A percentile compares a stretch with the other conserved stretches of the same genome.
Evolutionary conservation across 495 filamentous ascomycete species (phyloP).

Genomic region (Podospora pseudoanserina): DNA sequence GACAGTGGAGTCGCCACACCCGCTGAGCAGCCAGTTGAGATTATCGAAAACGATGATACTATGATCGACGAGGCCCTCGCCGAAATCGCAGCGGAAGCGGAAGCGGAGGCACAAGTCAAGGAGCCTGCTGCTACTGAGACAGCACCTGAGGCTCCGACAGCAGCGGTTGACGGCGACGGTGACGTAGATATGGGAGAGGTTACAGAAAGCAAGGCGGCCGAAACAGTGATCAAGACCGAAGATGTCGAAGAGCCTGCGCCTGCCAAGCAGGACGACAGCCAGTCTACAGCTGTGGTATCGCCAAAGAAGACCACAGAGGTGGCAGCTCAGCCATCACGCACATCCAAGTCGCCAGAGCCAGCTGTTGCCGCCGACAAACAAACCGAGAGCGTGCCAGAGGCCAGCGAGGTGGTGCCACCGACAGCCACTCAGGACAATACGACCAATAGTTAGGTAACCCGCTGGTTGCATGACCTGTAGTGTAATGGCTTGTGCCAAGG

Average conservation of each 20-base stretch:
- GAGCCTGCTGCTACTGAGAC: slow-evolving; percentile 14
- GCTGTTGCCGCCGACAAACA: slow-evolving; percentile 11
- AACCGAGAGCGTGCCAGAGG: slow-evolving; percentile 5
- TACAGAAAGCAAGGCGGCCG: slow-evolving; percentile 19
- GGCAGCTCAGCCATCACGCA: slow-evolving; percentile 5
- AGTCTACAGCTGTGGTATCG: not conserved
- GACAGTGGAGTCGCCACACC: slow-evolving; percentile 56
- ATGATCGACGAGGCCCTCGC: slow-evolving; percentile 60
- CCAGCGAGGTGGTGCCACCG: not conserved
- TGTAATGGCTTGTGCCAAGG: not conserved
- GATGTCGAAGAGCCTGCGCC: slow-evolving; percentile 24
- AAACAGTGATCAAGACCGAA: slow-evolving; percentile 33
- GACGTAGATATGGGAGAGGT: slow-evolving; percentile 39
- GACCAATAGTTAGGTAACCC: not conserved
- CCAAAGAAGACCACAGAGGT: not conserved
- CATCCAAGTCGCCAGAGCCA: slow-evolving; percentile 11
- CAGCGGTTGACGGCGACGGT: slow-evolving; percentile 31
- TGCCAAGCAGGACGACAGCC: slow-evolving; percentile 4
- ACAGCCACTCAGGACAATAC: not conserved
- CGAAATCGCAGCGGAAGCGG: slow-evolving; percentile 10
- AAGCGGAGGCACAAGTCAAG: slow-evolving; percentile 10
- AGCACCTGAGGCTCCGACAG: not conserved
- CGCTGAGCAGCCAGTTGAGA: slow-evolving; percentile 48
- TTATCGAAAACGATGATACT: slow-evolving; percentile 50
- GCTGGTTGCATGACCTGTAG: not conserved